Evolutionary conservation across 2,329 filamentous ascomycete species (phyloP), one percentile per base, ranked within the genome.

Genomic region (Arthrobotrys iridis): DNA sequence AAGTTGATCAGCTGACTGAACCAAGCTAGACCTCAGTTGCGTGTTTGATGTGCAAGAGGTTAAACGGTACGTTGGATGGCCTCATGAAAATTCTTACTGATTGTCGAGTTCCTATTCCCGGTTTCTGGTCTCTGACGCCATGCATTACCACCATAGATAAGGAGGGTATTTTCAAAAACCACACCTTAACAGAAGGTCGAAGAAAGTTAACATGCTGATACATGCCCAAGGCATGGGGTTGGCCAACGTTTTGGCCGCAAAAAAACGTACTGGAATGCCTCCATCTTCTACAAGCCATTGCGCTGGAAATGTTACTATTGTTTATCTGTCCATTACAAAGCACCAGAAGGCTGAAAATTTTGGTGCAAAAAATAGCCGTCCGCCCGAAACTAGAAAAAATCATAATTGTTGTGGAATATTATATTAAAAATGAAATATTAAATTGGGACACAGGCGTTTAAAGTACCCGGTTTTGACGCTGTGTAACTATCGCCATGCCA

Each of bases 101-200:
- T 15, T 4, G 68, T 65, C 8, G 24, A 60, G 18, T 45, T 46
- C 2, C 8, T 22, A 10, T 30, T n/a, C 10, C 20, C 33, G 6
- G 40, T 43, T 2, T 52, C 60, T 8, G 67, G 48, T 59, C 41
- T 22, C 8, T 41, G 15, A 15, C 48, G 46, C 43, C 50, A 58
- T 33, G 20, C 37, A 41, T 59, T 59, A n/a, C 68, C 68, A 22
- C 50, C 68, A 40, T 66, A 73, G 4, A 73, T 26, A 18, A 66
- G 60, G 3, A 72, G 13, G 1, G 35, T 58, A 15, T 60, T 40
- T 13, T 50, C 13, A 22, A 20, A 58, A 1, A 66, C 3, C 10
- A 45, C 46, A 22, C 67, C 67, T 72, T n/a, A n/a, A n/a, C n/a
- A 33, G 3, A 10, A 20, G 15, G 20, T 5, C 1, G 28, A 10